A percentile compares a stretch with the other conserved stretches of the same genome.
phyloP scores from a whole-genome alignment of 768 basidiomycete genomes.

The Cystofilobasidium macerans region DNA sequence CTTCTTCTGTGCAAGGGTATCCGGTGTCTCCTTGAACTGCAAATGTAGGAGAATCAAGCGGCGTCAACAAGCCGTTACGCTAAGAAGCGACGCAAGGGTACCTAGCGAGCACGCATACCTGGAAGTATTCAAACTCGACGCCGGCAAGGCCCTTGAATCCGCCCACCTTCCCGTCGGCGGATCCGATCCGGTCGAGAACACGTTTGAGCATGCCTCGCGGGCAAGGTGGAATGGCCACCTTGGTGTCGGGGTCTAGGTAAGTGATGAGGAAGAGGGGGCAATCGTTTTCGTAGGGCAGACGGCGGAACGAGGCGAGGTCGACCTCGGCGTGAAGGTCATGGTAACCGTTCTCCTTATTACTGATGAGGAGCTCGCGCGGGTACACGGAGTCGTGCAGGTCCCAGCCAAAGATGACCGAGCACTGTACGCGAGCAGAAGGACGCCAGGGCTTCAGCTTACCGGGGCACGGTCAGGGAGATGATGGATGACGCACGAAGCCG shows the following conservation, averaged over 20 bases:
- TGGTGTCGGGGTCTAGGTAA: slow-evolving; percentile 78
- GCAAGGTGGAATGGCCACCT: slow-evolving; percentile 57
- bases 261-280: slow-evolving; percentile 88
- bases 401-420: slow-evolving; percentile 49
- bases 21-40: slow-evolving; percentile 58
- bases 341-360: slow-evolving; percentile 85
- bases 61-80: too few relatives aligned
- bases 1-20: slow-evolving; percentile 62
- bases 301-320: slow-evolving; percentile 74
- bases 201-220: slow-evolving; percentile 69
- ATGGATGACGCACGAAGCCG: slow-evolving; percentile 61
- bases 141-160: slow-evolving; percentile 70
- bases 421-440: slow-evolving; percentile 10
- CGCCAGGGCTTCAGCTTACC: too few relatives aligned
- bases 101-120: background rate
- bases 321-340: slow-evolving; percentile 75
- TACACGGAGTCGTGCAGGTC: slow-evolving; percentile 84
- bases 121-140: slow-evolving; percentile 68
- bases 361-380: slow-evolving; percentile 71
- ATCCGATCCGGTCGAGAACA: slow-evolving; percentile 44
- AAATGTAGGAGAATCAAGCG: slow-evolving; percentile 7
- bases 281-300: slow-evolving; percentile 82
- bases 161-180: slow-evolving; percentile 40
- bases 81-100: too few relatives aligned
- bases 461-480: too few relatives aligned